Evolutionary conservation across 441 rosid species (phyloP), one percentile per base, ranked within the genome.

Genomic region (Populus hybrid): DNA sequence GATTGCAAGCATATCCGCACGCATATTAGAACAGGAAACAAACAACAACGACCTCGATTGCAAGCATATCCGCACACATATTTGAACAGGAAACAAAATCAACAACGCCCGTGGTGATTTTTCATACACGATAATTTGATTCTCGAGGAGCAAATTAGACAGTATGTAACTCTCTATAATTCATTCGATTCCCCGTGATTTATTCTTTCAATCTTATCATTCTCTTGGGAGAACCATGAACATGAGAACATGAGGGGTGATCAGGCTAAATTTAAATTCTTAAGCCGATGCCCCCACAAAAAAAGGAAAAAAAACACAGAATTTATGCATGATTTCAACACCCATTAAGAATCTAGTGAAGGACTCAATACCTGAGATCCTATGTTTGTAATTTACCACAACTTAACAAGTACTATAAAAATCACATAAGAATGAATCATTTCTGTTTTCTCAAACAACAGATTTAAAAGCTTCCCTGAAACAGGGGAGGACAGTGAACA

Each of bases 321-420:
- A 42, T 76, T 50, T 67, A 12, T 50, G 73, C 18, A 76, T 67
- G 73, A 50, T 20, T 69, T 24, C 21, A 14, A 32, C 10, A 76
- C 54, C 38, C 28, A 32, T 23, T 24, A 64, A n/a, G 26, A 65
- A 28, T 38, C 10, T 2, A 42, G 20, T 14, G 21, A 24, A 24
- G 21, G 6, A 18, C 12, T 14, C 36, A 36, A n/a, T 20, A 36
- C 23, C 61, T 23, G 32, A 64, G 9, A 24, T 42, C 61, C 74
- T 28, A 40, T 40, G 40, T 23, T 5, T 8, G 18, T 40, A 70
- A 70, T 42, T 6, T 40, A 28, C 28, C 30, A 69, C 23, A 10
- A 21, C 24, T 12, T 8, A 20, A 69, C 14, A 16, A 54, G n/a
- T 18, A 54, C 61, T 54, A 54, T 54, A 54, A 54, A 54, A 5